phyloP scores from a whole-genome alignment of 2,329 filamentous ascomycete genomes.

The Monosporascus cannonballus region DNA sequence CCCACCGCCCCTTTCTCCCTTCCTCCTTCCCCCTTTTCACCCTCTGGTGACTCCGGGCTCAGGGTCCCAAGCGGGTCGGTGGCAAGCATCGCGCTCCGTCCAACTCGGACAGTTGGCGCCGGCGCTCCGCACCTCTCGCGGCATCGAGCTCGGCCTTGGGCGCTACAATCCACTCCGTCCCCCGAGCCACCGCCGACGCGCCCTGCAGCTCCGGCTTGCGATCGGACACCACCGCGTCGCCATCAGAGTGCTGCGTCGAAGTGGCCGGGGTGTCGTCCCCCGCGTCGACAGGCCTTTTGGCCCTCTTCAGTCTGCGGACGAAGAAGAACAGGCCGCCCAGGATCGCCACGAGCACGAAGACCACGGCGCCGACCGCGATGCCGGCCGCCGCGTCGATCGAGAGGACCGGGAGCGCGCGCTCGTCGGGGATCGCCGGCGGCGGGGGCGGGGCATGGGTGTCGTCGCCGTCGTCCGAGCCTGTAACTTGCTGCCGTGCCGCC shows the following conservation, averaged over 20 bases:
- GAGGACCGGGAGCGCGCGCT: not conserved
- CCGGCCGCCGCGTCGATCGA: not conserved
- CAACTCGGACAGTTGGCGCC: not conserved
- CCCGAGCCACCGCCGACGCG: not conserved
- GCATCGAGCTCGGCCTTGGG: constrained; percentile 7
- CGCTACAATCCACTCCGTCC: not conserved
- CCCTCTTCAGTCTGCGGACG: not conserved
- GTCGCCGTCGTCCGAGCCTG: too few species aligned
- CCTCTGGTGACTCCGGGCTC: too few species aligned
- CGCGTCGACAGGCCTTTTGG: not conserved
- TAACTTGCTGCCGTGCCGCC: too few species aligned
- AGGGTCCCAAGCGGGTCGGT: too few species aligned
- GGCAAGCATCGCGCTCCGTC: too few species aligned
- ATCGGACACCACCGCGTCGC: not conserved
- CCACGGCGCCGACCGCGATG: not conserved
- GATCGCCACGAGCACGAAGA: not conserved
- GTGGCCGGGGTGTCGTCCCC: not conserved
- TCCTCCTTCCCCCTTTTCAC: too few species aligned
- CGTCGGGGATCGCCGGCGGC: too few species aligned
- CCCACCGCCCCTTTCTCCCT: too few species aligned
- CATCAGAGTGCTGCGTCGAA: not conserved
- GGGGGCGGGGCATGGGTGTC: not conserved
- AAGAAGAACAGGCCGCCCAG: not conserved
- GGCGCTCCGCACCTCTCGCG: not conserved
- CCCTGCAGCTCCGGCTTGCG: constrained; percentile 6